Evolutionary conservation across 2,329 filamentous ascomycete genomes (phyloP).

Genomic region (Colletotrichum australisinense): DNA sequence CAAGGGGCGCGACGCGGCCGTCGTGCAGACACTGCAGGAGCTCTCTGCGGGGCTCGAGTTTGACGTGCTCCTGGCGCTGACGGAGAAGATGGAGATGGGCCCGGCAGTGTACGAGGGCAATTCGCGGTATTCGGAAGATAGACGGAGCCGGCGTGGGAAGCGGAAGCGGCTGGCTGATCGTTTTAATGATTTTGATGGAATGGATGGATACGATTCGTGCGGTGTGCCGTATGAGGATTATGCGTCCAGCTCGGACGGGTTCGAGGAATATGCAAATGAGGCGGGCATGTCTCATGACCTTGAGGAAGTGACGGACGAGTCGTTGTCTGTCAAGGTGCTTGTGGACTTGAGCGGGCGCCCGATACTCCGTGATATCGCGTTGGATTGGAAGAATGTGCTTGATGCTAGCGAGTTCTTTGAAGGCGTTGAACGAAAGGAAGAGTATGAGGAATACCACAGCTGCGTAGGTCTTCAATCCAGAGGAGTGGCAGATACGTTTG

Average conservation of each 20-base stretch:
- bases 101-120: background rate
- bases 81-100: constrained; percentile 45
- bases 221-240: background rate
- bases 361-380: constrained; percentile 29
- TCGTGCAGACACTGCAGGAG: constrained; percentile 41
- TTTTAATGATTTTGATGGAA: too few relatives aligned
- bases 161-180: background rate
- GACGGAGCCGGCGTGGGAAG: background rate
- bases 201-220: too few relatives aligned
- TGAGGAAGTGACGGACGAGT: constrained; percentile 25
- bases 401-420: constrained; percentile 38
- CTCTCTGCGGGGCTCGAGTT: constrained; percentile 41
- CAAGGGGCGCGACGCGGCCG: constrained; percentile 42
- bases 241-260: constrained; percentile 22
- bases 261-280: background rate
- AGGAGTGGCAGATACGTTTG: background rate
- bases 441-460: constrained; percentile 43
- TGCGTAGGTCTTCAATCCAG: constrained; percentile 35
- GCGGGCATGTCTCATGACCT: constrained; percentile 32
- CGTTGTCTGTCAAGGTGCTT: constrained; percentile 39
- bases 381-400: constrained; percentile 40
- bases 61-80: constrained; percentile 45
- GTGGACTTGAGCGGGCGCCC: constrained; percentile 42
- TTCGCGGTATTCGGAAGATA: background rate
- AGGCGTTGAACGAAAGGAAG: constrained; percentile 34